Conservation (phyloP, 2,329 filamentous ascomycete genomes). For the Exutisphaerella laricina region DNA sequence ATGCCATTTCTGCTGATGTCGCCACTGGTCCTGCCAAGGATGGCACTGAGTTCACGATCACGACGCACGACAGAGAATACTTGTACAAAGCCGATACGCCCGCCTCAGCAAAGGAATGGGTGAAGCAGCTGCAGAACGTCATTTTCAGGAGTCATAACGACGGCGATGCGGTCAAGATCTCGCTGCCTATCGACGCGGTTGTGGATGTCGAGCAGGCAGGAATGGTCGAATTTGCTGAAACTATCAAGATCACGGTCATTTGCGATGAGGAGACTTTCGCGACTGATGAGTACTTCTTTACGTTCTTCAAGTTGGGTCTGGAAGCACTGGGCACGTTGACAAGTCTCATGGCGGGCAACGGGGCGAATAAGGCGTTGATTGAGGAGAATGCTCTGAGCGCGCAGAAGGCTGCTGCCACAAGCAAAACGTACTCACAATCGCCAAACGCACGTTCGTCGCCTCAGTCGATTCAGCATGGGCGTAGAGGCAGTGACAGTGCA, state of each 20-base stretch:
- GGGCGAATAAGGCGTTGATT: constrained; percentile 27
- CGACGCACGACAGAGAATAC: constrained; percentile 76
- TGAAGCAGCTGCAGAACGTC: constrained; percentile 85
- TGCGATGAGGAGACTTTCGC: constrained; percentile 93
- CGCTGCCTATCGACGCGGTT: constrained; percentile 78
- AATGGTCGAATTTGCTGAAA: constrained; percentile 87
- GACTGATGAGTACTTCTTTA: constrained; percentile 98
- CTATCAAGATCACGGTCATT: constrained; percentile 85
- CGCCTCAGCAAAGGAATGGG: constrained; percentile 91
- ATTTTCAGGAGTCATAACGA: constrained; percentile 96
- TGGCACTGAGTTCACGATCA: constrained; percentile 68
- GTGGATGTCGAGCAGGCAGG: constrained; percentile 89
- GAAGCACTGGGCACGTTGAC: constrained; percentile 77
- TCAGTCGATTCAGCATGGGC: no score
- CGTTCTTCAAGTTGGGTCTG: constrained; percentile 81
- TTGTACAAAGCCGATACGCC: constrained; percentile 84
- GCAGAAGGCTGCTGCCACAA: constrained; percentile 11
- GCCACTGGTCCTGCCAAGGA: constrained; percentile 53
- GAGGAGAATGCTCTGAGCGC: constrained; percentile 11
- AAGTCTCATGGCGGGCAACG: constrained; percentile 62
- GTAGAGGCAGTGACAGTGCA: constrained; percentile 53
- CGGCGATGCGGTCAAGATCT: constrained; percentile 94
- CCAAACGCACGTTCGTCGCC: constrained; percentile 1
- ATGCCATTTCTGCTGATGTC: constrained; percentile 80
- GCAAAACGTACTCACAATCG: constrained; percentile 17